Base-by-base conservation (phyloP, 352 stramenopile species). In the Globisporangium parvum region DNA sequence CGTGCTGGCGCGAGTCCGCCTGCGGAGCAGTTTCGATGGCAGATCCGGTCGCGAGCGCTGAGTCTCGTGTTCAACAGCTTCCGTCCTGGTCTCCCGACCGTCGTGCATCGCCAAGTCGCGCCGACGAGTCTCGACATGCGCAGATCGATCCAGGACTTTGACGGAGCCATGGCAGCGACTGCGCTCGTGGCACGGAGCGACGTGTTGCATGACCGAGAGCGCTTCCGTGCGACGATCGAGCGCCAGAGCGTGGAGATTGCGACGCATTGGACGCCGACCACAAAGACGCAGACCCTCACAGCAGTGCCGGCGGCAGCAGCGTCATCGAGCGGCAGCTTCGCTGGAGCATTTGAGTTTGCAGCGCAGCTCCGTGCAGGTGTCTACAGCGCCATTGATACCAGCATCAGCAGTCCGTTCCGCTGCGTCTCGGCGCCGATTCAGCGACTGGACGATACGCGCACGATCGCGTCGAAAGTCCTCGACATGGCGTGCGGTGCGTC, bases 81-180 rank as follows among this genome's bases (percentile, higher is more conserved):
- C 28, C 17, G 2, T 10, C 44, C 50, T 23, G 24, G n/a, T 11
- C 28, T 51, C 6, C 21, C 51, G 17, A 51, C 28, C 10, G 57
- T 59, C 35, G 31, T 63, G 9, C 37, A 53, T 40, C 45, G 44
- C 18, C 51, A 63, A 37, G 10, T 33, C 6, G 24, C 8, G 3
- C n/a, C 6, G 3, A 50, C 51, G 12, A 39, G 48, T n/a, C 24
- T 63, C n/a, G 51, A 53, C 24, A 55, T 59, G 57, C 57, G 57
- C 10, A 45, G 51, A 35, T 45, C 50, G 4, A 51, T 63, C 44
- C 2, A 33, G 11, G 52, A 55, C 6, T 59, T 59, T 11, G n/a
- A 49, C 11, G 39, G 44, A 6, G 53, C 57, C 5, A 48, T 63
- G 44, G 46, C 57, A 0, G 37, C 44, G 20, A 28, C 58, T 42